Evolutionary conservation across 352 stramenopile species (phyloP).

Genomic region (Globisporangium nodosum): DNA sequence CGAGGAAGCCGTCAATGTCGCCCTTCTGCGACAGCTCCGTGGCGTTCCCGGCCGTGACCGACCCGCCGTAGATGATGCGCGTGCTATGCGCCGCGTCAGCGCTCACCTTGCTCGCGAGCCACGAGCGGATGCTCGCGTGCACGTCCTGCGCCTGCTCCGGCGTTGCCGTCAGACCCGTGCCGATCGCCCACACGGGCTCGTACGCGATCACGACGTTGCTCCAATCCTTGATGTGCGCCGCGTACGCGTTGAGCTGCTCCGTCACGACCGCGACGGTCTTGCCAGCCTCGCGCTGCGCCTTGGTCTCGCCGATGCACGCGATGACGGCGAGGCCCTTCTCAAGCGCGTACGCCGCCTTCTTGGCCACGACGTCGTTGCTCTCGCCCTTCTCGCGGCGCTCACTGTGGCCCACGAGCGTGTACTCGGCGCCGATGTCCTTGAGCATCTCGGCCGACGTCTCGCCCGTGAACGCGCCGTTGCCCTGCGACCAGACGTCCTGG

Average conservation of each 20-base stretch:
- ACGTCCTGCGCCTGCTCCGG: conserved; percentile 98
- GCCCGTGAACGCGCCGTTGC: conserved; percentile 96
- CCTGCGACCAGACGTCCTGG: conserved; percentile 94
- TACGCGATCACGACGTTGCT: conserved; percentile 95
- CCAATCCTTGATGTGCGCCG: conserved; percentile 89
- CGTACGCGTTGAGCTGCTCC: conserved; percentile 91
- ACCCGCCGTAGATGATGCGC: conserved; percentile 98
- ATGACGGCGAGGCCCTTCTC: conserved; percentile 94
- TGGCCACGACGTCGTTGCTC: conserved; percentile 87
- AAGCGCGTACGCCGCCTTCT: conserved; percentile 93
- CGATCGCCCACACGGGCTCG: conserved; percentile 97
- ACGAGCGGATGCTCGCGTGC: conserved; percentile 93
- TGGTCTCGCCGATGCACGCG: conserved; percentile 96
- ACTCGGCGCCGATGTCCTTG: conserved; percentile 92
- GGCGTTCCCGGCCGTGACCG: conserved; percentile 91
- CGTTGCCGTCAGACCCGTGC: conserved; percentile 96
- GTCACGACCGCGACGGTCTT: conserved; percentile 93
- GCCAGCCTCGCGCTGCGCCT: conserved; percentile 89
- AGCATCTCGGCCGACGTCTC: conserved; percentile 98
- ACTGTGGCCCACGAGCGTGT: conserved; percentile 95
- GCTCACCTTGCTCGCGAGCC: conserved; percentile 90
- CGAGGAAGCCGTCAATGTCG: conserved; percentile 98
- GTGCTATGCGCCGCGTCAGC: conserved; percentile 88
- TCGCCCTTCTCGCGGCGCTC: conserved; percentile 94
- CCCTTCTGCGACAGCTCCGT: conserved; percentile 90